Evolutionary conservation across 108 stramenopile genomes (phyloP).

Genomic region (Pseudonitzschia delicatissima): DNA sequence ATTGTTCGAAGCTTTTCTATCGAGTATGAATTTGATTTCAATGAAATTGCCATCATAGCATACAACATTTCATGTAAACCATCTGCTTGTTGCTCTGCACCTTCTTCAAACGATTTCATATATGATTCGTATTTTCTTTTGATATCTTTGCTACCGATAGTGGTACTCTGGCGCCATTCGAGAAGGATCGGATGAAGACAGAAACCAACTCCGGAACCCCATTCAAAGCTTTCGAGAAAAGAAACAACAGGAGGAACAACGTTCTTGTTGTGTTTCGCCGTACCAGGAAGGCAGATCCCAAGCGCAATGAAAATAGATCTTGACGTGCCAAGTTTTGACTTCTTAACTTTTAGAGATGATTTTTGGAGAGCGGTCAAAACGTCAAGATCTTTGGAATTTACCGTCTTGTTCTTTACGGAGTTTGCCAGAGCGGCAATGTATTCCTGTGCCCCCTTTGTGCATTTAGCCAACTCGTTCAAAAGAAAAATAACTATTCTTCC

Average conservation of each 20-base stretch:
- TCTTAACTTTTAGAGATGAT: constrained; percentile 16
- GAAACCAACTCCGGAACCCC: constrained; percentile 67
- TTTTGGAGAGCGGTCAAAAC: constrained; percentile 22
- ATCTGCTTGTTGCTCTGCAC: constrained; percentile 17
- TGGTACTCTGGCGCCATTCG: constrained; percentile 21
- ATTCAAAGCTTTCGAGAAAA: constrained; percentile 52
- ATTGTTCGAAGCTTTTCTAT: constrained; percentile 23
- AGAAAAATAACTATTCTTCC: constrained; percentile 36
- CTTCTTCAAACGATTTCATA: constrained; percentile 30
- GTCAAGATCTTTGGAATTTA: constrained; percentile 29
- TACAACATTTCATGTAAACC: constrained; percentile 39
- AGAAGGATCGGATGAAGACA: constrained; percentile 38
- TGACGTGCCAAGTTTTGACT: constrained; percentile 25
- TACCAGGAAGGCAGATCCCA: constrained; percentile 38
- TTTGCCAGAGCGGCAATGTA: constrained; percentile 30
- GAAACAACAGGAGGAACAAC: constrained; percentile 36
- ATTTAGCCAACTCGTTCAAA: constrained; percentile 32
- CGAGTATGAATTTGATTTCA: constrained; percentile 15
- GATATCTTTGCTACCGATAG: constrained; percentile 35
- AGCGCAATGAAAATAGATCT: constrained; percentile 47
- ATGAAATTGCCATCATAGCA: constrained; percentile 28
- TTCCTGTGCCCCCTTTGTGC: constrained; percentile 26
- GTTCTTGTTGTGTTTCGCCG: constrained; percentile 38
- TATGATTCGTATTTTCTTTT: constrained; percentile 27
- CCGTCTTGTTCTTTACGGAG: constrained; percentile 33